Evolutionary conservation across 73 alveolate genomes (phyloP), one percentile per base, ranked within the genome.

Genomic region (Stentor roeselii): DNA sequence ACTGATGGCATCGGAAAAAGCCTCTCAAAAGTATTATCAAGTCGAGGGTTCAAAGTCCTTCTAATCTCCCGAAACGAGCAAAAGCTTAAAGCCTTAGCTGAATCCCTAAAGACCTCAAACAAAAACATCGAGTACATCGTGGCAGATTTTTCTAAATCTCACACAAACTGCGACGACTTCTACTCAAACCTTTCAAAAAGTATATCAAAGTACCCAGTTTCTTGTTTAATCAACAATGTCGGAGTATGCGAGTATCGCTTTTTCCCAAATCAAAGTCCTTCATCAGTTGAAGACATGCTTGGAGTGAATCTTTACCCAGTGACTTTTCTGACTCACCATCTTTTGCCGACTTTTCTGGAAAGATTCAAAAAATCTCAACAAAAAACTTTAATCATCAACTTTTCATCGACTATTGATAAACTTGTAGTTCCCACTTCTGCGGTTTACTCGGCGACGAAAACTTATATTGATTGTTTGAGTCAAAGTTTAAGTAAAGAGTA

Each of bases 1-100:
- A 83, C 93, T 58, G 88, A 86, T 67, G 97, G 95, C 4, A 90
- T 93, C 34, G 97, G 97, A 39, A 75, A 75, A 32, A 89, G 86
- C 0, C 88, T 80, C 78, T 86, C 93, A 59, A 75, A 88, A 59
- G 92, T 77, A 83, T 90, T 93, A 39, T 74, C 90, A 86, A 83
- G 75, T 80, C 60, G 11, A 58, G 82, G 84, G 1, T 93, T 88
- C 89, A 90, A 94, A 83, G 59, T 94, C n/a, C 75, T 90, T 40
- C 82, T 94, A 88, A 76, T 92, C 30, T 83, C 96, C 36, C 83
- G 97, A 61, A 90, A 88, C 77, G 87, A 85, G 86, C 87, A 90
- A 76, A 94, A 88, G 67, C 92, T 94, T 39, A 75, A 86, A 60
- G 83, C 78, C 42, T 21, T 50, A 11, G 30, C 30, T 11, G 67